Evolutionary conservation across 2,329 filamentous ascomycete species (phyloP).

Genomic region (Anisogramma anomala): DNA sequence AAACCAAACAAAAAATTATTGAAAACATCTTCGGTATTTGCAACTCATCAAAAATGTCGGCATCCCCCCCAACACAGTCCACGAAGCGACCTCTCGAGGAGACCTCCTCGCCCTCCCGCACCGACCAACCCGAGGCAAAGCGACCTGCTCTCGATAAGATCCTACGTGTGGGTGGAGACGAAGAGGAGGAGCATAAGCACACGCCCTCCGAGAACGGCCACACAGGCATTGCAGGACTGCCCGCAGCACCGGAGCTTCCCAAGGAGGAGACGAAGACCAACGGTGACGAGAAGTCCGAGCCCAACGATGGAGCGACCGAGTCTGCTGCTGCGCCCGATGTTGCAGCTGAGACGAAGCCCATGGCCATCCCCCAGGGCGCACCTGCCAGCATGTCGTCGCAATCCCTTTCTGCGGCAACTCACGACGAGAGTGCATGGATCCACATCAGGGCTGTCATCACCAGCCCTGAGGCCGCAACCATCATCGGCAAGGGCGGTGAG

Average conservation of each 20-base stretch:
- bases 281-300: constrained; percentile 34
- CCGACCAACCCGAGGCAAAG: constrained; percentile 94
- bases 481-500: constrained; percentile 97
- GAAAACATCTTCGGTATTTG: constrained; percentile 18
- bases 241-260: constrained; percentile 31
- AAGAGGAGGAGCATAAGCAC: constrained; percentile 46
- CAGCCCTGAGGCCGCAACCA: constrained; percentile 91
- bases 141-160: constrained; percentile 91
- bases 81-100: constrained; percentile 94
- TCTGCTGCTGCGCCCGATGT: constrained; percentile 56
- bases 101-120: constrained; percentile 83
- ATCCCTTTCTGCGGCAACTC: constrained; percentile 41
- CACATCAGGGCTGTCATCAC: constrained; percentile 96
- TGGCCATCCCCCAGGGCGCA: constrained; percentile 22
- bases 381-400: constrained; percentile 30
- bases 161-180: constrained; percentile 59
- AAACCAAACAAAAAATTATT: constrained; percentile 39
- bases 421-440: constrained; percentile 93
- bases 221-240: constrained; percentile 19
- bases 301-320: constrained; percentile 54
- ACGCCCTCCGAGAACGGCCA: constrained; percentile 28
- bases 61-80: constrained; percentile 57
- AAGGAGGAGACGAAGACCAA: constrained; percentile 40
- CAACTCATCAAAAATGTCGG: constrained; percentile 52
- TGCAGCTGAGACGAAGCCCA: constrained; percentile 40